Evolutionary conservation across 2,329 filamentous ascomycete genomes (phyloP).

Genomic region (Aspergillus amoenus): DNA sequence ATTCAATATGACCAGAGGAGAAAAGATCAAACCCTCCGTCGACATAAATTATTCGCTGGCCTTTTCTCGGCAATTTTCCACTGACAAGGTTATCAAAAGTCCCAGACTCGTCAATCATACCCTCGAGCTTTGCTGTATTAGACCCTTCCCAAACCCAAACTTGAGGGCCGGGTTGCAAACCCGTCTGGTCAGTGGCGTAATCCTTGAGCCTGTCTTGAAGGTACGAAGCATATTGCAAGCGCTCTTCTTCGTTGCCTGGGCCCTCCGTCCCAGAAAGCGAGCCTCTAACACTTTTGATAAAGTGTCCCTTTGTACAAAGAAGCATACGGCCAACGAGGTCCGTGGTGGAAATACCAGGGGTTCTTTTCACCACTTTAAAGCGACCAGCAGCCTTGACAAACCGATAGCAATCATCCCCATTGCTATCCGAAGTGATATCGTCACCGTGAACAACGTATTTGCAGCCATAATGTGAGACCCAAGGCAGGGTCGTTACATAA

Average conservation of each 20-base stretch:
- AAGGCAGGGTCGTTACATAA: slow-evolving; percentile 90
- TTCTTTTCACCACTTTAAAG: slow-evolving; percentile 96
- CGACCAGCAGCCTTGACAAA: slow-evolving; percentile 92
- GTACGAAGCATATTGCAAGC: slow-evolving; percentile 59
- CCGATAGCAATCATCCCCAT: slow-evolving; percentile 94
- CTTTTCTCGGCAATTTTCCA: slow-evolving; percentile 69
- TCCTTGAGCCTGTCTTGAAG: slow-evolving; percentile 77
- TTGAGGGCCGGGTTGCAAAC: slow-evolving; percentile 72
- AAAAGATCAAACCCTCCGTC: slow-evolving; percentile 97
- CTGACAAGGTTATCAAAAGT: slow-evolving; percentile 67
- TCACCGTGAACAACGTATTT: slow-evolving; percentile 95
- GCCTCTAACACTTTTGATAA: slow-evolving; percentile 76
- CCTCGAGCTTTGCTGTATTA: slow-evolving; percentile 35
- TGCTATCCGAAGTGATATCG: slow-evolving; percentile 92
- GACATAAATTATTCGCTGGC: slow-evolving; percentile 87
- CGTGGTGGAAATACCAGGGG: slow-evolving; percentile 93
- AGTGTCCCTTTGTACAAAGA: slow-evolving; percentile 90
- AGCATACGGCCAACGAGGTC: slow-evolving; percentile 98
- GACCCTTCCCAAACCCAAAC: slow-evolving; percentile 76
- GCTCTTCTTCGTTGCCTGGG: slow-evolving; percentile 66
- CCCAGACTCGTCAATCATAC: slow-evolving; percentile 58
- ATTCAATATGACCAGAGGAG: slow-evolving; percentile 95
- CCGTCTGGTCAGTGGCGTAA: slow-evolving; percentile 85
- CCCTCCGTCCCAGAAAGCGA: slow-evolving; percentile 71
- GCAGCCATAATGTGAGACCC: slow-evolving; percentile 95